A percentile compares a stretch with the other conserved stretches of the same genome.
Evolutionary conservation across 169 alveolate species (phyloP).

Genomic region (Neospora caninum): DNA sequence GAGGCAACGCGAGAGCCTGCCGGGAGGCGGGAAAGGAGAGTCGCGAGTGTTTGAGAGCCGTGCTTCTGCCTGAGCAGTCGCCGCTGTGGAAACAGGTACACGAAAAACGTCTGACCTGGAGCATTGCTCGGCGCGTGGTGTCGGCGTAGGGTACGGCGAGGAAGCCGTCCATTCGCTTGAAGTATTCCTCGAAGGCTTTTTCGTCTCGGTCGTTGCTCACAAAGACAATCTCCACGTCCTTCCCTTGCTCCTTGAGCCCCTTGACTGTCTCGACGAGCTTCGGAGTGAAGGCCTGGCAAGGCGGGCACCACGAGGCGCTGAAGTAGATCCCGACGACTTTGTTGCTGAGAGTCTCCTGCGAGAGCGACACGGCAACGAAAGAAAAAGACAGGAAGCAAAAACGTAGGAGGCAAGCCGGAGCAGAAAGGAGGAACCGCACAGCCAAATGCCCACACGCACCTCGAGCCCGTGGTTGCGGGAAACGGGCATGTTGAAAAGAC

Average conservation of each 20-base stretch:
- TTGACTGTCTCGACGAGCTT: conserved; percentile 77
- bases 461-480: too few relatives aligned
- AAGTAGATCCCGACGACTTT: conserved; percentile 78
- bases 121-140: conserved; percentile 25
- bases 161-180: conserved; percentile 79
- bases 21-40: not conserved
- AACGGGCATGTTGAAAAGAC: too few relatives aligned
- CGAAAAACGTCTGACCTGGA: conserved; percentile 17
- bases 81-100: too few relatives aligned
- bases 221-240: conserved; percentile 77
- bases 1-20: not conserved
- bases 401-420: too few relatives aligned
- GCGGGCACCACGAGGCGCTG: conserved; percentile 87
- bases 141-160: conserved; percentile 81
- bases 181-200: conserved; percentile 76
- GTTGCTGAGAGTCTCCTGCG: conserved; percentile 38
- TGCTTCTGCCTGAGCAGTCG: not conserved
- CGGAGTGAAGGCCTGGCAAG: conserved; percentile 87
- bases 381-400: too few relatives aligned
- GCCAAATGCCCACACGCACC: too few relatives aligned
- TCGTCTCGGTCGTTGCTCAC: conserved; percentile 77
- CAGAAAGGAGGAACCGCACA: too few relatives aligned
- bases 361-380: too few relatives aligned
- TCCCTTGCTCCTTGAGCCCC: conserved; percentile 58
- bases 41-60: not conserved